phyloP scores from a whole-genome alignment of 2,329 filamentous ascomycete genomes.

The Fusarium longipes region DNA sequence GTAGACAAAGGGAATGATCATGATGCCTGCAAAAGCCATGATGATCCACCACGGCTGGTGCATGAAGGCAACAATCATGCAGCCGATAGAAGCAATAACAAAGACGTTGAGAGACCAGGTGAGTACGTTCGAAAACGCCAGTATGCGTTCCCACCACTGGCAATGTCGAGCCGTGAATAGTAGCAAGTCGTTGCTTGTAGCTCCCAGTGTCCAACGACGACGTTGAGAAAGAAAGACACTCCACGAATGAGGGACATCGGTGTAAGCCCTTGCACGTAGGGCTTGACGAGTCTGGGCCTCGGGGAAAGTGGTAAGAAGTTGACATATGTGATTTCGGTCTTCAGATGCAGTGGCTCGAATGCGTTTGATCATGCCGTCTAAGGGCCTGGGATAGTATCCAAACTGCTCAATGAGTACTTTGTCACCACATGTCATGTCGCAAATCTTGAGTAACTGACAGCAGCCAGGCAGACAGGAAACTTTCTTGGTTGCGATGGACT shows the following conservation, averaged over 20 bases:
- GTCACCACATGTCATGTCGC: constrained; percentile 42
- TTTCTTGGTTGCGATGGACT: constrained; percentile 44
- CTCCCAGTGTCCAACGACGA: constrained; percentile 45
- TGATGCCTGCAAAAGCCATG: constrained; percentile 42
- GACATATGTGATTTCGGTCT: constrained; percentile 43
- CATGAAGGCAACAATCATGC: constrained; percentile 47
- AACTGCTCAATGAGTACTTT: constrained; percentile 39
- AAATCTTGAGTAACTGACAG: constrained; percentile 41
- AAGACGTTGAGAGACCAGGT: constrained; percentile 44
- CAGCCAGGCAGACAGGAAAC: constrained; percentile 43
- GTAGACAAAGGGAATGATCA: constrained; percentile 43
- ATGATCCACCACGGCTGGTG: constrained; percentile 44
- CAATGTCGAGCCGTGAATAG: constrained; percentile 33
- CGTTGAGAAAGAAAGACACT: constrained; percentile 53
- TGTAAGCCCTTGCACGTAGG: constrained; percentile 54
- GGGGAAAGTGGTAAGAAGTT: constrained; percentile 47
- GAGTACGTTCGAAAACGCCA: constrained; percentile 41
- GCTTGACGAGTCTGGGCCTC: constrained; percentile 54
- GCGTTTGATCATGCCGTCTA: constrained; percentile 41
- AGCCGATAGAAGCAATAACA: constrained; percentile 44
- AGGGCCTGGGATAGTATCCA: constrained; percentile 39
- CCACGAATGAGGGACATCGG: constrained; percentile 53
- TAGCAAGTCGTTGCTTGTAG: constrained; percentile 43
- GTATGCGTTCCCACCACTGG: constrained; percentile 44
- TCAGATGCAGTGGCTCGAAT: constrained; percentile 44